These are phyloP conservation scores for Sporothrix globosa DNA, from an alignment of 2,329 filamentous ascomycete genomes.

Conservation along the genomic window DNA sequence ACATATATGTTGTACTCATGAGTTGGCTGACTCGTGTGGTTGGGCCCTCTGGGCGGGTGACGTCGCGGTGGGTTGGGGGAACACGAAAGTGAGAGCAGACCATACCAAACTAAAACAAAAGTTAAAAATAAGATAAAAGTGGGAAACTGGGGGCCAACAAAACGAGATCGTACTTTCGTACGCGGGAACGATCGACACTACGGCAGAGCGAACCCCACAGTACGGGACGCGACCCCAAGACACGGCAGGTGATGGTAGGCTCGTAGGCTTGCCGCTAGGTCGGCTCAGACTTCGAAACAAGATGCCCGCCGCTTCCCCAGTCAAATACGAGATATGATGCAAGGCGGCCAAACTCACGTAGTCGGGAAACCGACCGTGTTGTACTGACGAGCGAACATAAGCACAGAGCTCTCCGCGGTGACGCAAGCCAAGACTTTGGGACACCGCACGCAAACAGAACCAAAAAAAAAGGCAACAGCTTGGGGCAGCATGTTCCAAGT, in stretches of 20 bases:
- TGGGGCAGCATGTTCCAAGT: background rate
- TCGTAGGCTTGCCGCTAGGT: too few species aligned
- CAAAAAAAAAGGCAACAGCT: background rate
- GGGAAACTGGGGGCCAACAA: background rate
- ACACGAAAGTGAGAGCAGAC: background rate
- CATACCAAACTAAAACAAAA: too few species aligned
- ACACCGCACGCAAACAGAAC: background rate
- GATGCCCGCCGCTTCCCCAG: background rate
- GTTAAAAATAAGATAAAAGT: background rate
- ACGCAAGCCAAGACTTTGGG: constrained; percentile 23
- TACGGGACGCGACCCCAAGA: background rate
- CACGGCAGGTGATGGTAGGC: too few species aligned
- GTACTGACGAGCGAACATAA: background rate
- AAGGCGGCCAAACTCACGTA: background rate
- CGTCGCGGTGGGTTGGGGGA: constrained; percentile 14
- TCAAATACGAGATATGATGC: constrained; percentile 24
- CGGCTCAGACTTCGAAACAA: background rate
- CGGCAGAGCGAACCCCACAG: background rate
- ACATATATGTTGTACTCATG: too few species aligned
- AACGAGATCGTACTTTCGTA: background rate
- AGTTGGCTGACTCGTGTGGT: too few species aligned
- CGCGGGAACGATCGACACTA: constrained; percentile 19
- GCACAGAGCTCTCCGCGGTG: background rate
- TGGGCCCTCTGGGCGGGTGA: background rate
- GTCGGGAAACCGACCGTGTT: background rate